Conservation (phyloP, 106 monocot genomes). For the Dendrobium catenatum region DNA sequence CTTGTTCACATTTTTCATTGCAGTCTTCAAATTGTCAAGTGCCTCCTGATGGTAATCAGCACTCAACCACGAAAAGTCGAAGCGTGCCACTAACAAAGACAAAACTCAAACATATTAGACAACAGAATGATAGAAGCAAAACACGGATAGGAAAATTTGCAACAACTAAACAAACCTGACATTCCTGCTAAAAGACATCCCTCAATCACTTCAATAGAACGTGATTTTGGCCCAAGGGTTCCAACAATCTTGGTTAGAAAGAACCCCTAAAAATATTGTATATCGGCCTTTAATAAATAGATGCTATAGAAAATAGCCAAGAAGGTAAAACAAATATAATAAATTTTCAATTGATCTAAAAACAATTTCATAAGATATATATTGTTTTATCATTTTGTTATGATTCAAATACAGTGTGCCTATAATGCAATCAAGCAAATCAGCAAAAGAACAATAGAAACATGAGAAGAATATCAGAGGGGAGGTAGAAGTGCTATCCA, state of each 20-base stretch:
- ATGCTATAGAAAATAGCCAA: background rate
- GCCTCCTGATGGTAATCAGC: constrained; percentile 82
- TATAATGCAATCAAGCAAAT: background rate
- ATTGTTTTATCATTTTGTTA: background rate
- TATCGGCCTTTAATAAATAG: background rate
- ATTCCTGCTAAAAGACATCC: constrained; percentile 63
- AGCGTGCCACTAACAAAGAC: constrained; percentile 60
- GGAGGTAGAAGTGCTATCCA: background rate
- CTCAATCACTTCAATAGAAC: constrained; percentile 58
- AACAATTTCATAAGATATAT: background rate
- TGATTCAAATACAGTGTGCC: background rate
- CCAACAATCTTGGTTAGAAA: constrained; percentile 64
- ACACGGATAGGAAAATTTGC: background rate
- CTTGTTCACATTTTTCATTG: constrained; percentile 60
- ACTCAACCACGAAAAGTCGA: constrained; percentile 77
- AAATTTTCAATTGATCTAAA: background rate
- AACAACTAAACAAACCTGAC: constrained; percentile 52
- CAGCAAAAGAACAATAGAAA: background rate
- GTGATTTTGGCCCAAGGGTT: constrained; percentile 77
- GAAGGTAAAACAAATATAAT: background rate
- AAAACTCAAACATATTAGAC: background rate
- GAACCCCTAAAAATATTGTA: constrained; percentile 31
- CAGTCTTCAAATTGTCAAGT: constrained; percentile 65
- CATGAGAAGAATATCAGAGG: background rate
- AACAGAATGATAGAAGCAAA: background rate